A percentile compares a stretch with the other conserved stretches of the same genome.
Conservation (phyloP, 1,284 basidiomycete species). For the Mycosarcoma mackinlayi region DNA sequence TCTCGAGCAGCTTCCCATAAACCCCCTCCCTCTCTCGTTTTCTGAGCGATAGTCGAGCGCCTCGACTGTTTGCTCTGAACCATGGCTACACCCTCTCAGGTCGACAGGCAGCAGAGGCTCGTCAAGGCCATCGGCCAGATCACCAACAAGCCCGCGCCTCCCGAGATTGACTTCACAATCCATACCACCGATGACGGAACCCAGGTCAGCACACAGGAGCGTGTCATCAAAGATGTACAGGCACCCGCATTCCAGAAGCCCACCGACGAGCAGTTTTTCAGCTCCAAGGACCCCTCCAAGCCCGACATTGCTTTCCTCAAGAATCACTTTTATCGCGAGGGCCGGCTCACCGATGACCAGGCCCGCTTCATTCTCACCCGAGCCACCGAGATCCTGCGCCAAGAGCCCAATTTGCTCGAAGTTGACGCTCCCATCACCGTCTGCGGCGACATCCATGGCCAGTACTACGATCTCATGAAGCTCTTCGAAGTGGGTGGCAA, state of each 20-base stretch:
- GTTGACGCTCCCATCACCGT: conserved; percentile 91
- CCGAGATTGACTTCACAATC: conserved; percentile 69
- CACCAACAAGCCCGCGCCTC: conserved; percentile 56
- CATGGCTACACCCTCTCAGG: conserved; percentile 26
- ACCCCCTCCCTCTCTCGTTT: background rate
- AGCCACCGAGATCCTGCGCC: conserved; percentile 77
- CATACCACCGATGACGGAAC: conserved; percentile 70
- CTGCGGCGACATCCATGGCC: conserved; percentile 67
- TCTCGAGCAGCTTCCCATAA: background rate
- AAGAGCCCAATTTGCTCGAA: conserved; percentile 88
- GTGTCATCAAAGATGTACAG: conserved; percentile 69
- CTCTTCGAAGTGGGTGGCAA: conserved; percentile 68
- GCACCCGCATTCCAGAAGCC: conserved; percentile 85
- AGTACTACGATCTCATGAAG: conserved; percentile 68
- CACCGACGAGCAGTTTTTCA: conserved; percentile 86
- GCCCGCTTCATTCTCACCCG: conserved; percentile 86
- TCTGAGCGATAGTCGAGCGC: conserved; percentile 6
- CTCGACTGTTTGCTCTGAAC: background rate
- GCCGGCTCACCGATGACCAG: conserved; percentile 85
- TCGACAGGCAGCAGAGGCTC: conserved; percentile 51
- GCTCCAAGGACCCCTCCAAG: conserved; percentile 63
- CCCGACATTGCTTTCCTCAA: conserved; percentile 90
- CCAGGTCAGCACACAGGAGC: conserved; percentile 69
- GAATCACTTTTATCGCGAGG: conserved; percentile 98
- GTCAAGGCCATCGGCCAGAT: conserved; percentile 63